Evolutionary conservation across 352 stramenopile genomes (phyloP), one percentile per base, ranked within the genome.

Genomic region (Phytophthora sojae): DNA sequence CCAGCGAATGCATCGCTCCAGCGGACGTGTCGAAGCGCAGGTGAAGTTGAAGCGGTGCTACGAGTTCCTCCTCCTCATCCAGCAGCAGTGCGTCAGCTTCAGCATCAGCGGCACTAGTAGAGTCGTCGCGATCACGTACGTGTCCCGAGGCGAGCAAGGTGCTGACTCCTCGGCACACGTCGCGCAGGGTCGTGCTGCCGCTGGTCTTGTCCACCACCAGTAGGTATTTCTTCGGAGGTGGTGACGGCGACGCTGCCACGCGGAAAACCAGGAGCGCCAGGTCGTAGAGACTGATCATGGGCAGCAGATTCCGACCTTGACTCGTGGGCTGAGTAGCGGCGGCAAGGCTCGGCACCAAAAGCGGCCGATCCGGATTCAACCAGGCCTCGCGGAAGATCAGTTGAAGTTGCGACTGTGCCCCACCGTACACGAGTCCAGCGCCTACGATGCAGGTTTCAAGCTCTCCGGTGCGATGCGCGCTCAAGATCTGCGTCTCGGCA

Each of bases 221-320:
- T 29, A 94, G 61, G 47, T 96, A 93, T 23, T 76, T 82, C 54
- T 92, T 90, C 0, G 74, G 64, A 19, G 85, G 64, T 25, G 71
- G 53, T 14, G 70, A 69, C 15, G 76, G 21, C 15, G 67, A 77
- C 26, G 75, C 71, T 9, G 78, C 83, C 6, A 91, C 73, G 1
- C 76, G 77, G 44, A 87, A 82, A 5, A 80, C 58, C 21, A 94
- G 64, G 8, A 82, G 67, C 6, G 82, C 89, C n/a, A 95, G 60
- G 59, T 97, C 91, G 64, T 88, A 92, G 11, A 97, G 78, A 61
- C 88, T 91, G 63, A 97, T 89, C 78, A 91, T 96, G 19, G 91
- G 91, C 35, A 97, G 47, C 42, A 93, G 23, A 60, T 97, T 95
- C 8, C 76, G 73, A 14, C 85, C 85, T 45, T 70, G 66, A 59